A percentile compares a stretch with the other conserved stretches of the same genome.
Conservation (phyloP, 768 basidiomycete genomes). For the Boletus speciosus region DNA sequence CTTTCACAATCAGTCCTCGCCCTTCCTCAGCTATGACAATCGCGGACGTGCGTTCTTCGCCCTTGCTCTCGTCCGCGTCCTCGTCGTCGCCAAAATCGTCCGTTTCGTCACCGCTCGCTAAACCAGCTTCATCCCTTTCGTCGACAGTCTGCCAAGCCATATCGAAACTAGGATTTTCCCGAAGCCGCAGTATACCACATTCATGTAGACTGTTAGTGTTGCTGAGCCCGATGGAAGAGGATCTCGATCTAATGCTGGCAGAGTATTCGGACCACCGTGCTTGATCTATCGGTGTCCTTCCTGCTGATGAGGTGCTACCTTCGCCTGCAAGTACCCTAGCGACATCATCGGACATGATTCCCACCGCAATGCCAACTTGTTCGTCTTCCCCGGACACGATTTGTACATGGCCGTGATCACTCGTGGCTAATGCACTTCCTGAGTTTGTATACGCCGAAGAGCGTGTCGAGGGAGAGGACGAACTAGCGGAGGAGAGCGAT, state of each 20-base stretch:
- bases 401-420: slow-evolving; percentile 63
- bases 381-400: slow-evolving; percentile 62
- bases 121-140: slow-evolving; percentile 61
- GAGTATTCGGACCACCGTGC: slow-evolving; percentile 76
- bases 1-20: slow-evolving; percentile 76
- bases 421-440: slow-evolving; percentile 56
- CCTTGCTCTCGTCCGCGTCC: slow-evolving; percentile 46
- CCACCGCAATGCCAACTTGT: slow-evolving; percentile 47
- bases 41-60: slow-evolving; percentile 73
- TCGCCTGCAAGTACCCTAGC: slow-evolving; percentile 60
- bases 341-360: slow-evolving; percentile 64
- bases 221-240: slow-evolving; percentile 59
- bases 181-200: slow-evolving; percentile 40
- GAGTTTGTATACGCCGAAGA: slow-evolving; percentile 78
- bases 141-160: slow-evolving; percentile 71
- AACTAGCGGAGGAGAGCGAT: slow-evolving; percentile 65
- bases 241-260: slow-evolving; percentile 60
- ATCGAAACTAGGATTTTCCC: slow-evolving; percentile 72
- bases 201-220: slow-evolving; percentile 42
- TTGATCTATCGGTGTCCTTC: slow-evolving; percentile 57
- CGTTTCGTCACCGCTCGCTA: slow-evolving; percentile 53
- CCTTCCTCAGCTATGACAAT: slow-evolving; percentile 81
- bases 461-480: slow-evolving; percentile 67
- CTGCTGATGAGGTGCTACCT: slow-evolving; percentile 40
- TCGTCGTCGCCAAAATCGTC: slow-evolving; percentile 52